These are phyloP conservation scores for Paraleonurus japonicus DNA, from an alignment of 257 asterid species.

Conservation along the genomic window DNA sequence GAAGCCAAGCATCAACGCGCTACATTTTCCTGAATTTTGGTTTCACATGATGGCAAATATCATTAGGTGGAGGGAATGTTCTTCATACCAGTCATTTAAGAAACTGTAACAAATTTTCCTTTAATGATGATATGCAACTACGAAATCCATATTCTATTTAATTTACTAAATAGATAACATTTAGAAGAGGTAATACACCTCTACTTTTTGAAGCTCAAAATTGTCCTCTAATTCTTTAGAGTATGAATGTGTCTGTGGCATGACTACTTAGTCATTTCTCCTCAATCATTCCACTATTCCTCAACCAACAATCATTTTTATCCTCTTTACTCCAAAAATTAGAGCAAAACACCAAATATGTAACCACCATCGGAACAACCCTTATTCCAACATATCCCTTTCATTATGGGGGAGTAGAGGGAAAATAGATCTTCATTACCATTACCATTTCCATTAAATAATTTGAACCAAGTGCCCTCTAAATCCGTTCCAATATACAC, in stretches of 20 bases:
- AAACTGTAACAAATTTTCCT: not conserved
- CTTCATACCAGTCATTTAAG: not conserved
- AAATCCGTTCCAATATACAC: not conserved
- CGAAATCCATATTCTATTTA: not conserved
- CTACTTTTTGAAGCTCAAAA: not conserved
- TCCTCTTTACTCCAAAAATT: no score
- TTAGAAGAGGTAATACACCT: not conserved
- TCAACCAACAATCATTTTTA: no score
- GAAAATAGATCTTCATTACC: no score
- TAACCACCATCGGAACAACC: no score
- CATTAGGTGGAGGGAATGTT: not conserved
- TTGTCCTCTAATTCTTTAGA: no score
- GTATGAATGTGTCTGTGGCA: no score
- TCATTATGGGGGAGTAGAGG: no score
- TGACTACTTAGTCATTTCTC: no score
- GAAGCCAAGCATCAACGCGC: constrained; percentile 10
- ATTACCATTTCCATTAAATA: no score
- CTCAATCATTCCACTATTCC: no score
- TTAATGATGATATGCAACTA: not conserved
- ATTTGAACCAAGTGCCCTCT: not conserved
- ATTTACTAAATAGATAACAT: not conserved
- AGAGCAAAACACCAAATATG: no score
- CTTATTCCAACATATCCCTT: no score
- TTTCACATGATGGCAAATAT: not conserved
- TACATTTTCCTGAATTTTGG: not conserved